These are phyloP conservation scores for Amanita jacksonii DNA, from an alignment of 768 basidiomycete genomes.

Conservation along the genomic window DNA sequence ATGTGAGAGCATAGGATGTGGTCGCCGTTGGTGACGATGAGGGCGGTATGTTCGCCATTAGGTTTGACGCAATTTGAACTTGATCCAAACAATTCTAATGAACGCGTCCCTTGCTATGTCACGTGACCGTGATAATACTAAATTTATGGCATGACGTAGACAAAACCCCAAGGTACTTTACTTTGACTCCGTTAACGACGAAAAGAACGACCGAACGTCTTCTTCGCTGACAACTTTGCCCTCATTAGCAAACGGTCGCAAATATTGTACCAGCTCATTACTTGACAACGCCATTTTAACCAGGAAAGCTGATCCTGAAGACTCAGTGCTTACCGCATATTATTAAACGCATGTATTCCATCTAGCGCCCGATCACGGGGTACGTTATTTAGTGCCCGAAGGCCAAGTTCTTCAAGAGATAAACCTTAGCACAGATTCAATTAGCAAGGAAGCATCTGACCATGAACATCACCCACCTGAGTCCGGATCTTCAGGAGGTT, in stretches of 20 bases:
- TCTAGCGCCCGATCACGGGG: conserved; percentile 79
- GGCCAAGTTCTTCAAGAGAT: conserved; percentile 75
- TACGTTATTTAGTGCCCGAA: conserved; percentile 63
- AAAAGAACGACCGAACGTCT: conserved; percentile 65
- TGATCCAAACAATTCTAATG: conserved; percentile 7
- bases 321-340: conserved; percentile 52
- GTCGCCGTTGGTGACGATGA: conserved; percentile 6
- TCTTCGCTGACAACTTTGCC: conserved; percentile 66
- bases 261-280: conserved; percentile 56
- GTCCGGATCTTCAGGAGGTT: conserved; percentile 82
- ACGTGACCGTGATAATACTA: conserved; percentile 11
- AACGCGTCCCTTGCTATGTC: conserved; percentile 9
- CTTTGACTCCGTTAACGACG: conserved; percentile 38
- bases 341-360: conserved; percentile 76
- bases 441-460: background rate
- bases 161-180: too few relatives aligned
- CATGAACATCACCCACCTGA: conserved; percentile 36
- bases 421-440: conserved; percentile 34
- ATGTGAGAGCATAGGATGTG: conserved; percentile 35
- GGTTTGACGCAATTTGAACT: background rate
- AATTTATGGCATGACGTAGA: too few relatives aligned
- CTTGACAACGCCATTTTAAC: conserved; percentile 36
- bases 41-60: background rate
- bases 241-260: conserved; percentile 72
- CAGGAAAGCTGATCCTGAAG: conserved; percentile 1